phyloP scores from a whole-genome alignment of 176 grass and related monocot genomes.

The Eremochloa ophiuroides region DNA sequence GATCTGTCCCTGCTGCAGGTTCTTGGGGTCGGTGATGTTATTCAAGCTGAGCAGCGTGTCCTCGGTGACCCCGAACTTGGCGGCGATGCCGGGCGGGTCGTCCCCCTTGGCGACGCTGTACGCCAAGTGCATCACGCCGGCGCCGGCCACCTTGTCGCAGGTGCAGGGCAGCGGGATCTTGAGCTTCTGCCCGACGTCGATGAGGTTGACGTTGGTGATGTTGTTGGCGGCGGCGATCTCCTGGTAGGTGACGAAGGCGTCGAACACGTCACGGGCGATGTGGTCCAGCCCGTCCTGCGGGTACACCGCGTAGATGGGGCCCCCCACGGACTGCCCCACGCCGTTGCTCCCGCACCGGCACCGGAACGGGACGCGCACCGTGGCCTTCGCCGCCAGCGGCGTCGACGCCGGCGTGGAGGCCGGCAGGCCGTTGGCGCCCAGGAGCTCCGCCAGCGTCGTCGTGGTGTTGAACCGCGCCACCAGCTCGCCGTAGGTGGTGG shows the following conservation, averaged over 20 bases:
- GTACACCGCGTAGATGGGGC: constrained; percentile 53
- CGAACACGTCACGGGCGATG: constrained; percentile 43
- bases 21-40: constrained; percentile 34
- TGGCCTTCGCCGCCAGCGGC: background rate
- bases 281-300: constrained; percentile 40
- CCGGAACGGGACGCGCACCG: constrained; percentile 40
- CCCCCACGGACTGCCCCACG: constrained; percentile 29
- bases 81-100: constrained; percentile 32
- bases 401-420: background rate
- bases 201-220: constrained; percentile 10
- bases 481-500: constrained; percentile 60
- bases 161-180: constrained; percentile 78
- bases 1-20: constrained; percentile 19
- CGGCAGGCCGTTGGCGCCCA: constrained; percentile 41
- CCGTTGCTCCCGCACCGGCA: constrained; percentile 47
- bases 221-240: constrained; percentile 66
- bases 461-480: constrained; percentile 50
- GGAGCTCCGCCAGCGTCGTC: constrained; percentile 32
- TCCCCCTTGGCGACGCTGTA: constrained; percentile 43
- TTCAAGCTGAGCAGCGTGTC: constrained; percentile 49
- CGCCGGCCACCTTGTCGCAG: constrained; percentile 59
- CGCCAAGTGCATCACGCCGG: constrained; percentile 49
- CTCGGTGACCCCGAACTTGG: constrained; percentile 36
- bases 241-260: constrained; percentile 44
- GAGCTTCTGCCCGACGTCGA: constrained; percentile 10